Percentiles rank a stretch among this genome's conserved stretches.
These are phyloP conservation scores for Prunus dulcis DNA, from an alignment of 306 rosid genomes.

Conservation along the genomic window DNA sequence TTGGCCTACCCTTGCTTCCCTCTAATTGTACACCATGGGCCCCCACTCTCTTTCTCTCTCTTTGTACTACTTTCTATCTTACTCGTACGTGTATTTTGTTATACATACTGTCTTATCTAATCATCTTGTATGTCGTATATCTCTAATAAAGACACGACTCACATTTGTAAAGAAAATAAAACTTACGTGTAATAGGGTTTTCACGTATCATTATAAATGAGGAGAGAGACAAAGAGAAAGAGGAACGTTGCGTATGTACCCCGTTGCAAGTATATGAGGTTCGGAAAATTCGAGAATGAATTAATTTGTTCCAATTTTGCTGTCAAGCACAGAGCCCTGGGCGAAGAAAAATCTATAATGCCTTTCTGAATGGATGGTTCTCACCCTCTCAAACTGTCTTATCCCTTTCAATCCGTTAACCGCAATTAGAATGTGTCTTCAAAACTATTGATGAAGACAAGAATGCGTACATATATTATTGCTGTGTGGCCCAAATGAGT, in stretches of 20 bases:
- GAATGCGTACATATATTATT: neutral
- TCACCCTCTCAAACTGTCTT: neutral
- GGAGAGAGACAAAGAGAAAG: too few species aligned
- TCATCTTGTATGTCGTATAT: neutral
- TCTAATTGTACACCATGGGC: conserved; percentile 29
- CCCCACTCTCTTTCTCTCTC: conserved; percentile 5
- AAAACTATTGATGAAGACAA: neutral
- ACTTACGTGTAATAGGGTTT: too few species aligned
- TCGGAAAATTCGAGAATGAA: neutral
- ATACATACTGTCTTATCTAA: neutral
- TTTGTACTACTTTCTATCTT: neutral
- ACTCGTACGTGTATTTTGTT: neutral
- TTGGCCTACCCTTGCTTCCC: conserved; percentile 31
- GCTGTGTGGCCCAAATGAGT: neutral
- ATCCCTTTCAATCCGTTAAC: neutral
- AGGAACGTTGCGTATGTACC: too few species aligned
- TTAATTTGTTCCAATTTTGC: neutral
- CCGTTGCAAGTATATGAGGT: neutral
- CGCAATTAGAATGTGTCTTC: neutral
- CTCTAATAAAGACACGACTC: too few species aligned
- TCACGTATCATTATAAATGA: too few species aligned
- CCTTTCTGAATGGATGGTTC: neutral
- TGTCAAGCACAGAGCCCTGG: neutral
- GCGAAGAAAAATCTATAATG: neutral
- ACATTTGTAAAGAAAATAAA: too few species aligned